Evolutionary conservation across 176 grass and related monocot species (phyloP).

Genomic region (Musa troglodytarum): DNA sequence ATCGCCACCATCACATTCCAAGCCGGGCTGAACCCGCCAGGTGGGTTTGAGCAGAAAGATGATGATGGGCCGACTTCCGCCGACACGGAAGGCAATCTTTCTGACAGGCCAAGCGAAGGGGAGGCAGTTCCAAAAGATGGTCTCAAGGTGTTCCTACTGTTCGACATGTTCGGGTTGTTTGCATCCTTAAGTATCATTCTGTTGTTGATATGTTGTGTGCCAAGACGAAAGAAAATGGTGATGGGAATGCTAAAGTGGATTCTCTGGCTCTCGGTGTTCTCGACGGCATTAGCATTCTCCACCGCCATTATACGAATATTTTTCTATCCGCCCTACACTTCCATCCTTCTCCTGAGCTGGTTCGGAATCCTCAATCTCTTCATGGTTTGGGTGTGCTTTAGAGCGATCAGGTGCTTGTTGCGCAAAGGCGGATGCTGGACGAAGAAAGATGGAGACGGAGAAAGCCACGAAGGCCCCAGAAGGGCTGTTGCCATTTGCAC

Average conservation of each 20-base stretch:
- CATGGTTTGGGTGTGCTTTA: not conserved
- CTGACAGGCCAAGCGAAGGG: not conserved
- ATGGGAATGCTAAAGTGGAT: conserved; percentile 9
- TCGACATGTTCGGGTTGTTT: not conserved
- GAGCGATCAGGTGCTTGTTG: too few species aligned
- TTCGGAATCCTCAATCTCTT: not conserved
- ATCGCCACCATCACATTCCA: conserved; percentile 21
- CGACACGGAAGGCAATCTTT: not conserved
- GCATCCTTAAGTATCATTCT: too few species aligned
- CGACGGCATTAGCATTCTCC: conserved; percentile 4
- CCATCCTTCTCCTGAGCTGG: not conserved
- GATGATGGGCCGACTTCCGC: not conserved
- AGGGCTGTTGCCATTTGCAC: too few species aligned
- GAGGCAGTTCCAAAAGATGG: not conserved
- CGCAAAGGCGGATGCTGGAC: too few species aligned
- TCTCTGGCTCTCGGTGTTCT: conserved; percentile 5
- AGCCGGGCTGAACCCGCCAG: conserved; percentile 11
- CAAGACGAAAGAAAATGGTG: not conserved
- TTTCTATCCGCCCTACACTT: not conserved
- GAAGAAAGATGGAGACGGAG: too few species aligned
- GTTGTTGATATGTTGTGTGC: too few species aligned
- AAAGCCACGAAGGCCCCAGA: too few species aligned
- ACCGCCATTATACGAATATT: not conserved
- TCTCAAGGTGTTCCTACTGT: not conserved
- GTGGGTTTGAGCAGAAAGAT: not conserved